Base-by-base conservation (phyloP, 192 early-diverging fungal species). In the Coemansia asiatica region DNA sequence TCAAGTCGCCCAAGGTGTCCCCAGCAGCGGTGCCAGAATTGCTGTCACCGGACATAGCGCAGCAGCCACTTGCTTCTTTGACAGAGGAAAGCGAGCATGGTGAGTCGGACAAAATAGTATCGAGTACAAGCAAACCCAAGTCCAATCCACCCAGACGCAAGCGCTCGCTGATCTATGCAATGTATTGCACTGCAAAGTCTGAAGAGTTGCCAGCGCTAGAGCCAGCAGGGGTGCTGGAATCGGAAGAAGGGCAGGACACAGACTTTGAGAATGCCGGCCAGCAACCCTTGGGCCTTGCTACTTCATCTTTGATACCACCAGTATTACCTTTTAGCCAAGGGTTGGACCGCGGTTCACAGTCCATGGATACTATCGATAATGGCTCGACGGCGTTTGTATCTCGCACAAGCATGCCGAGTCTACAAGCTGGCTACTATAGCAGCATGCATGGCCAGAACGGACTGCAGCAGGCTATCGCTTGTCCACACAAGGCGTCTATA, bases 151-250 rank as follows among this genome's bases (percentile, higher is more conserved):
- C 77, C 4, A 57, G 69, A 31, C 77, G 77, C 61, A 80, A 80
- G 35, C 64, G 77, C 15, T 80, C 77, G 22, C 77, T 80, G 18
- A 80, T 80, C 19, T 80, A 80, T 48, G 77, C 77, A 12, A 74
- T 74, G 66, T 80, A 80, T 28, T 73, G 67, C 65, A 79, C 72
- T 1, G 68, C 71, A 9, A 62, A 80, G 40, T 10, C 67, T 2
- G 66, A 68, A 10, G 38, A 40, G 6, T 47, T 56, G 22, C 18
- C 67, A 27, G 25, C 19, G 6, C 49, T 44, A 22, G 48, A 21
- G 5, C 4, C 40, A 15, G 13, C 5, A 18, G 13, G 40, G 13
- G 21, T 23, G 12, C 22, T 53, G 50, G 21, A 19, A 22, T 4
- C 22, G 23, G 22, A 26, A 53, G 19, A 26, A 23, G 21, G 6